phyloP scores from a whole-genome alignment of 352 stramenopile genomes.

The Globisporangium barbulae region DNA sequence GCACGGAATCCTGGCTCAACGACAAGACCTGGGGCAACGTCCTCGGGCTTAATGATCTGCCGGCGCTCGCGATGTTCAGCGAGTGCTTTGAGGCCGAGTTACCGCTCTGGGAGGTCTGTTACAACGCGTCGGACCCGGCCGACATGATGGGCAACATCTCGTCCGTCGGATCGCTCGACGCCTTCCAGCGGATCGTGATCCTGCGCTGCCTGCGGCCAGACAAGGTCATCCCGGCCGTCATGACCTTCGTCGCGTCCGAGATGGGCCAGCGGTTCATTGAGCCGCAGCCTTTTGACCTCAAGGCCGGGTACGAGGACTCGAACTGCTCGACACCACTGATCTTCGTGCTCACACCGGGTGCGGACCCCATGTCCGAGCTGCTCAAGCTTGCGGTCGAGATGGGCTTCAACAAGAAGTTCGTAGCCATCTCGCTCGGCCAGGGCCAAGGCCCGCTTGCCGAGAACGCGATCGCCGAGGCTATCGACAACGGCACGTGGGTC shows the following conservation, averaged over 20 bases:
- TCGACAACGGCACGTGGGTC: constrained; percentile 93
- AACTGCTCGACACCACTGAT: constrained; percentile 94
- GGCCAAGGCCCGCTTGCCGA: constrained; percentile 91
- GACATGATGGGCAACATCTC: constrained; percentile 51
- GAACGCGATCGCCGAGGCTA: constrained; percentile 90
- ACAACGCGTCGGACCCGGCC: constrained; percentile 86
- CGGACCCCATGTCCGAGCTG: constrained; percentile 94
- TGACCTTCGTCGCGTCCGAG: constrained; percentile 88
- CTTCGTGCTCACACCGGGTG: constrained; percentile 93
- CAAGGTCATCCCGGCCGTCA: constrained; percentile 89
- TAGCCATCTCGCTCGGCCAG: constrained; percentile 93
- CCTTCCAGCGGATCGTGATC: constrained; percentile 89
- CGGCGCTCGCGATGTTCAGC: constrained; percentile 47
- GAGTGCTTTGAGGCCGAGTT: constrained; percentile 54
- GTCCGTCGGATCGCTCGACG: constrained; percentile 58
- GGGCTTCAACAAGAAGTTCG: constrained; percentile 91
- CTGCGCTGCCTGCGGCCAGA: constrained; percentile 91
- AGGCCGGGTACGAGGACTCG: constrained; percentile 90
- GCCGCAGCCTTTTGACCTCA: constrained; percentile 91
- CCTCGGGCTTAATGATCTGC: constrained; percentile 65
- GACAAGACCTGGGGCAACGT: constrained; percentile 91
- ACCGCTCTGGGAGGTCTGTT: constrained; percentile 61
- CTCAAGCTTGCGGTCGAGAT: constrained; percentile 90
- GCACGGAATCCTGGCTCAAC: constrained; percentile 64
- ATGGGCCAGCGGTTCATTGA: constrained; percentile 93